phyloP scores from a whole-genome alignment of 2,329 filamentous ascomycete genomes.

The Fusarium agapanthi region DNA sequence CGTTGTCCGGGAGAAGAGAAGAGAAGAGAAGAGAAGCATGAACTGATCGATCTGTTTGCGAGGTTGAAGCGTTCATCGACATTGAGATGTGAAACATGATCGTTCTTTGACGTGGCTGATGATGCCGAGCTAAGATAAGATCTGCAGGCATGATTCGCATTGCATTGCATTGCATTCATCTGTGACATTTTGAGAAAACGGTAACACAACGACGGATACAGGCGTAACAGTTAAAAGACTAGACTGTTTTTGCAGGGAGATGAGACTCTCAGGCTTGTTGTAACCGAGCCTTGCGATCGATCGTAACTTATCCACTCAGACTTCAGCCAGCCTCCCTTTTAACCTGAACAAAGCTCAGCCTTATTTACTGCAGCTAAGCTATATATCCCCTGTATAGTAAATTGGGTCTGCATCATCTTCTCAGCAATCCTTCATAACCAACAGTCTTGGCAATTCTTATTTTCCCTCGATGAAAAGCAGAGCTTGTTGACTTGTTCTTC shows the following conservation, averaged over 20 bases:
- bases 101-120: conserved; percentile 2
- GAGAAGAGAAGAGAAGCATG: background rate
- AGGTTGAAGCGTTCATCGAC: background rate
- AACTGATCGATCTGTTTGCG: background rate
- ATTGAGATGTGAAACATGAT: conserved; percentile 1
- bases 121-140: background rate
- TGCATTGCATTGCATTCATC: background rate
- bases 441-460: background rate
- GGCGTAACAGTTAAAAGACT: too few relatives aligned
- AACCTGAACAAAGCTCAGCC: conserved; percentile 22
- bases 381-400: conserved; percentile 6
- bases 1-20: background rate
- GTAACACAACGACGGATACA: background rate
- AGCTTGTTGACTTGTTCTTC: too few relatives aligned
- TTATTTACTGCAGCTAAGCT: conserved; percentile 23
- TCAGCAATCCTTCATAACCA: conserved; percentile 16
- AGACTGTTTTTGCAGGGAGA: background rate
- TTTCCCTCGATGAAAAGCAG: too few relatives aligned
- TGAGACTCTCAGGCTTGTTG: background rate
- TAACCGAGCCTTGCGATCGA: background rate
- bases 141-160: conserved; percentile 1
- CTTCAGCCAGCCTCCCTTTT: conserved; percentile 13
- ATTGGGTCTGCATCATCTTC: conserved; percentile 3
- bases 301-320: conserved; percentile 5
- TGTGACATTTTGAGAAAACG: background rate